Evolutionary conservation across 495 filamentous ascomycete genomes (phyloP).

Genomic region (Stereocaulon alpinum): DNA sequence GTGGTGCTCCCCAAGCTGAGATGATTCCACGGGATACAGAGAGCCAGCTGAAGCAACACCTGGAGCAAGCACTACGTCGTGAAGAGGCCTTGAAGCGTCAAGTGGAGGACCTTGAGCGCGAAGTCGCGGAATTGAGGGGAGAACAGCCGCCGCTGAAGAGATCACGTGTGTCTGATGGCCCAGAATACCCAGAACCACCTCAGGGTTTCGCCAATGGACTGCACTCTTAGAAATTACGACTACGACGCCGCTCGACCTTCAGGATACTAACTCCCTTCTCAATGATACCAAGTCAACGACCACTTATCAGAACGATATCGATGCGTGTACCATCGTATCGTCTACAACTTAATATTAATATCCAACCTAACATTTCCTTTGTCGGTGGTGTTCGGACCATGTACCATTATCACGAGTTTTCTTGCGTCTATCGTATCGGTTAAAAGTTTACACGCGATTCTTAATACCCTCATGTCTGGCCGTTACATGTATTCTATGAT

Average conservation of each 20-base stretch:
- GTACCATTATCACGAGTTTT: conserved; percentile 13
- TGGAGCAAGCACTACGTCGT: conserved; percentile 64
- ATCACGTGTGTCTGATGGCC: conserved; percentile 35
- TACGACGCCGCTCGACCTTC: not conserved
- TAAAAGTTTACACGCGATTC: conserved; percentile 5
- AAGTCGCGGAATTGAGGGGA: conserved; percentile 36
- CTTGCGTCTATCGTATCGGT: not conserved
- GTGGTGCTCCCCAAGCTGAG: conserved; percentile 55
- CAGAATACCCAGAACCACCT: conserved; percentile 32
- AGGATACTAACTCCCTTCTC: not conserved
- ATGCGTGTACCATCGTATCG: not conserved
- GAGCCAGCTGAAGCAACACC: conserved; percentile 49
- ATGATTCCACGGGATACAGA: conserved; percentile 49
- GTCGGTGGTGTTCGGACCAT: not conserved
- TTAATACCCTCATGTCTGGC: conserved; percentile 9
- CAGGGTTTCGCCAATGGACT: conserved; percentile 3
- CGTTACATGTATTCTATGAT: conserved; percentile 5
- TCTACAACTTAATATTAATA: conserved; percentile 9
- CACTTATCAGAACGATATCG: not conserved
- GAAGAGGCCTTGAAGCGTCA: conserved; percentile 76
- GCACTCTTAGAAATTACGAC: not conserved
- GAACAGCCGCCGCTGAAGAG: conserved; percentile 39
- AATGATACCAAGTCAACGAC: conserved; percentile 3
- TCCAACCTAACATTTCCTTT: not conserved
- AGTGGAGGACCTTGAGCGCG: conserved; percentile 68